Conservation (phyloP, 1,284 basidiomycete genomes). For the Macrocystidia cucumis region DNA sequence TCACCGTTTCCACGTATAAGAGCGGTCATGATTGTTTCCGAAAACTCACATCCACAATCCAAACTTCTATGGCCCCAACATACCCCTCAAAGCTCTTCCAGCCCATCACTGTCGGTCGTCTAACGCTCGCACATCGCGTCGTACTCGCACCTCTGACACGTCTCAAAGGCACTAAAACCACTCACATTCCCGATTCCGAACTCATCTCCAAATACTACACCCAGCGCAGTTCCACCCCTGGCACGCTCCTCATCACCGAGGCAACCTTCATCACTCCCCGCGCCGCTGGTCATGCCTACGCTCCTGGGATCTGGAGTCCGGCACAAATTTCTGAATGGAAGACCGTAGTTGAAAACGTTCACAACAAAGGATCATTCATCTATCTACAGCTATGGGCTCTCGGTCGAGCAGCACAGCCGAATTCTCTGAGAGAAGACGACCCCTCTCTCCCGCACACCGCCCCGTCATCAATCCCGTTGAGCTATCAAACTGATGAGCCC, state of each 20-base stretch:
- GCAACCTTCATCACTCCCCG: slow-evolving; percentile 31
- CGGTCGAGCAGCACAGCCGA: slow-evolving; percentile 12
- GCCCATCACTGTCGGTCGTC: slow-evolving; percentile 30
- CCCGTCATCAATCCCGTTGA: slow-evolving; percentile 33
- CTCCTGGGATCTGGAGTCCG: slow-evolving; percentile 34
- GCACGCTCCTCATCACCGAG: slow-evolving; percentile 41
- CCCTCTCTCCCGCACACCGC: slow-evolving; percentile 18
- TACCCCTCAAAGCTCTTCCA: slow-evolving; percentile 31
- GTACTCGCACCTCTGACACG: slow-evolving; percentile 17
- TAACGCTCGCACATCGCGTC: slow-evolving; percentile 12
- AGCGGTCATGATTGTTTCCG: background rate
- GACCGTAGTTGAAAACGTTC: slow-evolving; percentile 16
- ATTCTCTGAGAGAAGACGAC: slow-evolving; percentile 9
- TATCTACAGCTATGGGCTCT: slow-evolving; percentile 18
- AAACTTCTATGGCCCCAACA: background rate
- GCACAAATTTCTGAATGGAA: slow-evolving; percentile 41
- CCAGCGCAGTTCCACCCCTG: slow-evolving; percentile 32
- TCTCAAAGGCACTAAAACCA: slow-evolving; percentile 9
- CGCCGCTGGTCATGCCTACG: slow-evolving; percentile 26
- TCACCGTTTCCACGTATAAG: background rate
- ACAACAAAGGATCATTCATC: slow-evolving; percentile 16
- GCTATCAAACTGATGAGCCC: background rate
- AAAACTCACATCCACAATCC: background rate
- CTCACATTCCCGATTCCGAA: slow-evolving; percentile 15
- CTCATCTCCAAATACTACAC: slow-evolving; percentile 25